Percentiles rank a stretch among this genome's conserved stretches.
Conservation (phyloP, 495 filamentous ascomycete genomes). For the Xylaria bambusicola region DNA sequence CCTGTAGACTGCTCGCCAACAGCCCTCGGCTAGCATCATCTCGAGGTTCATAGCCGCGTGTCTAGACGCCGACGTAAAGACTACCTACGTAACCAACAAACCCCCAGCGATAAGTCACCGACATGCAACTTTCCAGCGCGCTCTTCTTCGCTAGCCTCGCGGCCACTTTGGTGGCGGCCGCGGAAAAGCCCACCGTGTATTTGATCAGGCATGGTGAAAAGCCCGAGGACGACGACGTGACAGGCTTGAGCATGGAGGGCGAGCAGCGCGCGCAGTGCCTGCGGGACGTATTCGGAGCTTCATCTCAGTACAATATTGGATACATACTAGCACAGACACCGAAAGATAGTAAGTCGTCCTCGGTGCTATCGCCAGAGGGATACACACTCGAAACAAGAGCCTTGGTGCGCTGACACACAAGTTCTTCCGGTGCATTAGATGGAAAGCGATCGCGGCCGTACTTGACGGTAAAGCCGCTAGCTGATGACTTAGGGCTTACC, state of each 20-base stretch:
- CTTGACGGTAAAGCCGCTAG: constrained; percentile 54
- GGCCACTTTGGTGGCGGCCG: constrained; percentile 8
- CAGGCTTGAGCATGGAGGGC: constrained; percentile 49
- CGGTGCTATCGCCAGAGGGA: no score
- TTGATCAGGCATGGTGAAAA: constrained; percentile 64
- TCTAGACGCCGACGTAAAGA: no score
- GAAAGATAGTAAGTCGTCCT: constrained; percentile 42
- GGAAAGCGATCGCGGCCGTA: constrained; percentile 53
- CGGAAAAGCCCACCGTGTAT: constrained; percentile 45
- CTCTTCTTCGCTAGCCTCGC: constrained; percentile 20
- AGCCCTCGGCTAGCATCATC: no score
- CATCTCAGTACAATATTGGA: constrained; percentile 51
- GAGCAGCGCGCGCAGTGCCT: constrained; percentile 55
- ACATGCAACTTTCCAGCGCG: constrained; percentile 20
- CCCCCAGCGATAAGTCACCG: neutral
- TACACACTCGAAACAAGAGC: no score
- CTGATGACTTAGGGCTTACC: constrained; percentile 51
- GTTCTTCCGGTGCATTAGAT: constrained; percentile 38
- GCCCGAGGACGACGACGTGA: constrained; percentile 40
- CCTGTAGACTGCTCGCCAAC: neutral
- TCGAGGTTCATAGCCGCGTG: no score
- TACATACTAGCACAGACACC: constrained; percentile 56
- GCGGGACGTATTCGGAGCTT: constrained; percentile 46
- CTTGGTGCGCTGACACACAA: neutral
- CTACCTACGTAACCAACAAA: no score